Evolutionary conservation across 495 filamentous ascomycete genomes (phyloP), one percentile per base, ranked within the genome.

Genomic region (Xylaria palmicola): DNA sequence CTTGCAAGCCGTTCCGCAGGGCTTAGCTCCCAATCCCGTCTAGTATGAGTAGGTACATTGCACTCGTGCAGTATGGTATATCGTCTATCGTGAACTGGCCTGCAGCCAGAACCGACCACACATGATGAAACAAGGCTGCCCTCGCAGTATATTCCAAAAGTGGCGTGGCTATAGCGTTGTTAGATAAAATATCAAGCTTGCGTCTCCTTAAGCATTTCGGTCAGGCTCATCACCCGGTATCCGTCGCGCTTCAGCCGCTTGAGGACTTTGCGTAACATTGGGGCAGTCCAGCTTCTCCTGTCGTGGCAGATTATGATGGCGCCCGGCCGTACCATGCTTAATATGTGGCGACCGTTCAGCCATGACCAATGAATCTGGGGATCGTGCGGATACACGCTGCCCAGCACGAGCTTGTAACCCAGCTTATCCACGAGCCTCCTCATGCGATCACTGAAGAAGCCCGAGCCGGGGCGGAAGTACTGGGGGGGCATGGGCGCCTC

Each of bases 331-430:
- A 90, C 72, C 87, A 91, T 91, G 69, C 88, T 90, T 65, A 93
- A 68, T 3, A 96, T 81, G 78, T 94, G 90, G 53, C 76, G 78
- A n/a, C 88, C 86, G 77, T 96, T 96, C 55, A 93, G 54, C 63
- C 78, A 78, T 68, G 81, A 75, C 66, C 79, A 87, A 20, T 74
- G 73, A 34, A 96, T 84, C 77, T 93, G 90, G 47, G 91, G 83
- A 74, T 96, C 91, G 74, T 95, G 90, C 13, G 91, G 91, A 72
- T 93, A 95, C 30, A 94, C 87, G 69, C 85, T 87, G 13, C 91
- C 91, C 32, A 96, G 75, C 15, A 93, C 88, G 3, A 93, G 65
- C 41, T 78, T 68, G 69, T 89, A 91, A 0, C 85, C 86, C 44
- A 91, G 54, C 47, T 64, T 70, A 19, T 67, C 62, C 12, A 90